Base-by-base conservation (phyloP, 2,329 filamentous ascomycete genomes). In the Fusarium proliferatum region DNA sequence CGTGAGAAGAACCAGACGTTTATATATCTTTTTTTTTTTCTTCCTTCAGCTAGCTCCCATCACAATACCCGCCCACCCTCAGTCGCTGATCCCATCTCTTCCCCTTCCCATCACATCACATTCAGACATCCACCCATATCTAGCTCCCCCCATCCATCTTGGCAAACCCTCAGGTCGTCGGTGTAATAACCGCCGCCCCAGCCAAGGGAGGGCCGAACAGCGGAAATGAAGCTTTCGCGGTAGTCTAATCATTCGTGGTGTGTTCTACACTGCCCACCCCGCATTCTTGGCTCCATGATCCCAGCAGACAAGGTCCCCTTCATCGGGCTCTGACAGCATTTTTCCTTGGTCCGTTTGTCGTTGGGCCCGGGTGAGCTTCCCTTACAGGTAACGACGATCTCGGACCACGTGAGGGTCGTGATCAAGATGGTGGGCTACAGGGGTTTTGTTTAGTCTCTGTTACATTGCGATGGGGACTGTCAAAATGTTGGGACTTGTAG, bases 321-420 rank as follows among this genome's bases (percentile, higher is more conserved):
- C 30, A 48, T 38, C 26, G 33, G 38, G 28, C 43, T 51, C 42
- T 55, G 33, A 41, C 16, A 30, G 45, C 42, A 17, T 42, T 70
- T 71, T 57, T 69, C 67, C 64, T 67, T 73, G 61, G 69, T 63
- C 55, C 17, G 33, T 59, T 68, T 49, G 49, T 55, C 19, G 59
- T 69, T 69, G 67, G 56, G 61, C 33, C 42, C 73, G 75, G 75
- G 71, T 56, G 64, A 77, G 75, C 73, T 77, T 76, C 75, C 75
- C 56, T 71, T 66, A 73, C 34, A 56, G 75, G 71, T 62, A 77
- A 76, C 71, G 61, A 60, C 61, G 58, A 75, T 64, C 64, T 74
- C 58, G 58, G 67, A 70, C 67, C 71, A 73, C 71, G 70, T 73
- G 70, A 73, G 71, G 61, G 53, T 69, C 51, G 36, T 58, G 55